phyloP scores from a whole-genome alignment of 805 yeast genomes.

The Hanseniaspora lachancei region DNA sequence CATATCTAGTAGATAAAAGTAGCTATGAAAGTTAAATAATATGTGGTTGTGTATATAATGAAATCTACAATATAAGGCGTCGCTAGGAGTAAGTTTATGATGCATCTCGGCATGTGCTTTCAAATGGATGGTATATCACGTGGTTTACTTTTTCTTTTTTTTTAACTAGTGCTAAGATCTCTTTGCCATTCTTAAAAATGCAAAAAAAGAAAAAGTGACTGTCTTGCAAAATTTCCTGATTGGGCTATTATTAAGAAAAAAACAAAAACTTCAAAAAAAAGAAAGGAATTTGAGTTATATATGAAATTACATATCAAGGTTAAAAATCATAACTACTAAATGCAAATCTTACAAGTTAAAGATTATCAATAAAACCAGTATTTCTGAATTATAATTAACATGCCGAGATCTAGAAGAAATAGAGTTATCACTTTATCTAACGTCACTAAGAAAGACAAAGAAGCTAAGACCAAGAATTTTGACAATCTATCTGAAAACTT shows the following conservation, averaged over 20 bases:
- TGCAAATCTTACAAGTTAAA: not conserved
- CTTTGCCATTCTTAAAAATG: not conserved
- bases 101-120: no score
- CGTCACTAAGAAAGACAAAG: constrained; percentile 90
- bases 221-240: not conserved
- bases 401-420: constrained; percentile 97
- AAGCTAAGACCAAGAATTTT: constrained; percentile 78
- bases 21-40: no score
- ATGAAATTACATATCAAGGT: not conserved
- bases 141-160: not conserved
- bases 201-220: not conserved
- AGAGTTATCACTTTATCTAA: constrained; percentile 91
- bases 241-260: not conserved
- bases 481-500: constrained; percentile 78
- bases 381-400: constrained; percentile 20
- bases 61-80: no score
- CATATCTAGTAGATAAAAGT: no score
- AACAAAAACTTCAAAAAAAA: not conserved
- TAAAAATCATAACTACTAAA: not conserved
- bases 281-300: not conserved
- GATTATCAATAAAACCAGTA: not conserved
- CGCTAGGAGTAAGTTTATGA: no score
- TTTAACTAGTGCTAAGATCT: not conserved
- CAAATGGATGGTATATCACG: not conserved
- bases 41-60: no score